Base-by-base conservation (phyloP, 2,329 filamentous ascomycete genomes). In the Fusarium sp. region DNA sequence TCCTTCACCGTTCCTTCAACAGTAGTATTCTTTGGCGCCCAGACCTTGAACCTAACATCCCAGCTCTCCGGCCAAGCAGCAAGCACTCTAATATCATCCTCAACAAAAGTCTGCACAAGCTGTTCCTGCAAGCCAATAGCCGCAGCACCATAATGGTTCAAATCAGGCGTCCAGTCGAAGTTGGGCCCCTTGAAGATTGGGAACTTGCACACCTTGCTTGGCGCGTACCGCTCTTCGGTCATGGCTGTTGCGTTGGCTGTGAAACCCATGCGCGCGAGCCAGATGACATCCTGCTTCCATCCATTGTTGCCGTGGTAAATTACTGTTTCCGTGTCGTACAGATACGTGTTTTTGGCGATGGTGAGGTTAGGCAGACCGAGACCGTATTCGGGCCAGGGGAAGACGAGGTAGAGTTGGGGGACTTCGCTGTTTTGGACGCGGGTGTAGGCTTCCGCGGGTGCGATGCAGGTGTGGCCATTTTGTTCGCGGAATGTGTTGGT, bases 371-470 rank as follows among this genome's bases (percentile, higher is more conserved):
- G 57, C 22, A 61, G 45, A 4, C 59, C 59, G 1, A 61, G 40
- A 2, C 59, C 59, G 6, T 62, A 62, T 9, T 62, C 57, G 1
- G 59, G 46, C 57, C 59, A 62, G 4, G 59, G 59, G 1, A 62
- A 61, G 0, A 62, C 59, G 0, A 57, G 61, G 3, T 62, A 62
- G 1, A 61, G 30, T 3, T 61, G 57, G 7, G 59, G 59, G 2
- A 61, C 37, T n/a, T 62, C 57, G 6, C 59, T 62, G 2, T 62
- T 62, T 16, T 62, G 59, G 11, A 62, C 59, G 7, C 59, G 59
- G 3, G 45, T 62, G 20, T 62, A 61, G 6, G 59, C 59, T 32
- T 62, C 59, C 2, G 45, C 59, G 0, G 57, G 59, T 8, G 59
- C 59, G 2, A 62, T 54, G 9, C 57, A 61, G 4, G 46, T 61